A percentile compares a stretch with the other conserved stretches of the same genome.
phyloP scores from a whole-genome alignment of 192 early-diverging fungal genomes.

The Gonapodya sp. region DNA sequence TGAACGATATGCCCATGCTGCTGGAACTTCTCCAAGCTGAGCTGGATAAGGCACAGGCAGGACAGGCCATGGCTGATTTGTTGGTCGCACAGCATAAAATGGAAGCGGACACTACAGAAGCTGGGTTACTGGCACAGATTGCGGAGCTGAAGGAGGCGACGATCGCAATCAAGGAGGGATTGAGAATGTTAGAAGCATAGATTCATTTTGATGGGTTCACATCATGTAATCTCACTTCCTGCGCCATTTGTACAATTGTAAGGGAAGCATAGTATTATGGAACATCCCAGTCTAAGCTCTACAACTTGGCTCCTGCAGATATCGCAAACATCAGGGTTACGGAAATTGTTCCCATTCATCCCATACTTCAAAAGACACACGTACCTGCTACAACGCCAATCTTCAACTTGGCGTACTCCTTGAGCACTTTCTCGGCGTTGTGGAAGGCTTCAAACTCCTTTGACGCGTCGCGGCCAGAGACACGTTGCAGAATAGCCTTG shows the following conservation, averaged over 20 bases:
- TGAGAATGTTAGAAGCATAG: neutral
- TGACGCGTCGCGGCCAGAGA: neutral
- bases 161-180: neutral
- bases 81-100: neutral
- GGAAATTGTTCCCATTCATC: neutral
- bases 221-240: too few species aligned
- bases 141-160: neutral
- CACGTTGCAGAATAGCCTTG: neutral
- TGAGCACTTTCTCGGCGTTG: neutral
- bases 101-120: neutral
- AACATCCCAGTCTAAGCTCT: neutral
- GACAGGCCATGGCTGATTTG: neutral
- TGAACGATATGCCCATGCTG: neutral
- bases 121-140: neutral
- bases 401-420: neutral
- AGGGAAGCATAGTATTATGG: too few species aligned
- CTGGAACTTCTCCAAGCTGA: neutral
- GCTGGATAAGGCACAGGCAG: conserved; percentile 1
- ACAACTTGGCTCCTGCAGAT: neutral
- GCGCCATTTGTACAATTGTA: too few species aligned
- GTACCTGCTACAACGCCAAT: neutral
- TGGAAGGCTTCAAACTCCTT: neutral
- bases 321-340: neutral
- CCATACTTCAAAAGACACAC: too few species aligned
- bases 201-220: too few species aligned